Evolutionary conservation across 1,284 basidiomycete species (phyloP).

Genomic region (Ustilago bromivora): DNA sequence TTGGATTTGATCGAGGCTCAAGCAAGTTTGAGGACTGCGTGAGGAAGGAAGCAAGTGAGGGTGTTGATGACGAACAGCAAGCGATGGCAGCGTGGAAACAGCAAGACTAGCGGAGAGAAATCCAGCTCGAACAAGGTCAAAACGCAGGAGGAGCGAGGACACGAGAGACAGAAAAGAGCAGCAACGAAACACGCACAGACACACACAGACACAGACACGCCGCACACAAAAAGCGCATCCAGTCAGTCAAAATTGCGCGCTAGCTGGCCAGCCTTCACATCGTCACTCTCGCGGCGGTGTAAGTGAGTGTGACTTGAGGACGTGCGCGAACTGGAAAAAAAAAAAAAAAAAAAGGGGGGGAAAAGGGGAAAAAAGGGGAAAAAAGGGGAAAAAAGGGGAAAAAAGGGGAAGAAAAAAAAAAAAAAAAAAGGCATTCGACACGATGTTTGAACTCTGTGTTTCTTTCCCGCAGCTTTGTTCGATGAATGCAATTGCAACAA

Average conservation of each 20-base stretch:
- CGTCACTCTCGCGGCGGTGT: not conserved
- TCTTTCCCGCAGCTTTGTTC: not conserved
- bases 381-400: not conserved
- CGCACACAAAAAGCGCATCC: conserved; percentile 3
- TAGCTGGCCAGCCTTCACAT: not conserved
- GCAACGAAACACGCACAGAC: conserved; percentile 8
- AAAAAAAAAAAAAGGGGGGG: not conserved
- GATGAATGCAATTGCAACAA: not conserved
- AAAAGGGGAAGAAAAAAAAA: not conserved
- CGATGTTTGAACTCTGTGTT: not conserved
- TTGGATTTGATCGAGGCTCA: conserved; percentile 2
- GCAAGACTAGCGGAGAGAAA: not conserved
- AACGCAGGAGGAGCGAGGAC: conserved; percentile 1
- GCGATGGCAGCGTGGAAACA: not conserved
- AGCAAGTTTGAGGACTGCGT: not conserved
- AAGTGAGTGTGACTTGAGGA: not conserved
- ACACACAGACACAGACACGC: not conserved
- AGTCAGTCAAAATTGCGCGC: not conserved
- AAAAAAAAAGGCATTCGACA: not conserved
- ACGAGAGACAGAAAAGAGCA: conserved; percentile 1
- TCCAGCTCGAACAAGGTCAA: conserved; percentile 7
- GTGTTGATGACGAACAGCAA: not conserved
- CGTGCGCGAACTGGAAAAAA: not conserved
- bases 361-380: not conserved
- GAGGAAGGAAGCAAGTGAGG: not conserved